A percentile compares a stretch with the other conserved stretches of the same genome.
phyloP scores from a whole-genome alignment of 2,329 filamentous ascomycete species.

The Dothiorella sarmentorum region DNA sequence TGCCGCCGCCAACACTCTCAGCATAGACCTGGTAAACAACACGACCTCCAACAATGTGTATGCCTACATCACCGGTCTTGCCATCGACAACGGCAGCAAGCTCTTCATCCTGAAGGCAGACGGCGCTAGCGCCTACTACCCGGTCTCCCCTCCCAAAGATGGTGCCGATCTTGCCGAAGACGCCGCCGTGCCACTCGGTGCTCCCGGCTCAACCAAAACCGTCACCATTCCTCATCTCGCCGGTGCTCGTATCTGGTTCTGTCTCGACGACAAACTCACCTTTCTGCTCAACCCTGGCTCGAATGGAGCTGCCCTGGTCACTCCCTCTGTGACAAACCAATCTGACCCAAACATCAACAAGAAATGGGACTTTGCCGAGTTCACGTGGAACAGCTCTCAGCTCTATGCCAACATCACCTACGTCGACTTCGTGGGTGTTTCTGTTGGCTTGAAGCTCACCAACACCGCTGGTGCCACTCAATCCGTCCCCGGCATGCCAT shows the following conservation, averaged over 20 bases:
- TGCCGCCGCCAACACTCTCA: conserved; percentile 43
- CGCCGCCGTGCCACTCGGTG: conserved; percentile 62
- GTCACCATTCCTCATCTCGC: conserved; percentile 67
- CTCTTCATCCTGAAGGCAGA: conserved; percentile 64
- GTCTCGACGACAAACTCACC: conserved; percentile 56
- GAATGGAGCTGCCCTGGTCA: conserved; percentile 69
- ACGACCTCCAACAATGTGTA: conserved; percentile 60
- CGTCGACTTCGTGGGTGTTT: conserved; percentile 67
- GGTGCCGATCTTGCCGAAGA: conserved; percentile 54
- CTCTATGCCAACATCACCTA: conserved; percentile 60
- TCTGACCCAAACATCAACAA: conserved; percentile 47
- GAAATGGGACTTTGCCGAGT: conserved; percentile 47
- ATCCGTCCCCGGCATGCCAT: conserved; percentile 55
- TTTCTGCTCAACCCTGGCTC: conserved; percentile 71
- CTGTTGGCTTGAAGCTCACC: conserved; percentile 44
- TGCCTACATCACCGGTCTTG: conserved; percentile 68
- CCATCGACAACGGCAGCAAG: conserved; percentile 57
- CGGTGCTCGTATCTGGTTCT: conserved; percentile 71
- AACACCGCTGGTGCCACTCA: conserved; percentile 39
- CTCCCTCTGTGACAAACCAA: conserved; percentile 68
- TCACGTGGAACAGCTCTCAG: conserved; percentile 47
- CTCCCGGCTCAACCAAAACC: conserved; percentile 56
- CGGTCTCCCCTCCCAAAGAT: conserved; percentile 53
- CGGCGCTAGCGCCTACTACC: conserved; percentile 63
- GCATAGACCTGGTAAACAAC: conserved; percentile 63